Base-by-base conservation (phyloP, 75 land plant species). In the Pseudotsuga menziesii region DNA sequence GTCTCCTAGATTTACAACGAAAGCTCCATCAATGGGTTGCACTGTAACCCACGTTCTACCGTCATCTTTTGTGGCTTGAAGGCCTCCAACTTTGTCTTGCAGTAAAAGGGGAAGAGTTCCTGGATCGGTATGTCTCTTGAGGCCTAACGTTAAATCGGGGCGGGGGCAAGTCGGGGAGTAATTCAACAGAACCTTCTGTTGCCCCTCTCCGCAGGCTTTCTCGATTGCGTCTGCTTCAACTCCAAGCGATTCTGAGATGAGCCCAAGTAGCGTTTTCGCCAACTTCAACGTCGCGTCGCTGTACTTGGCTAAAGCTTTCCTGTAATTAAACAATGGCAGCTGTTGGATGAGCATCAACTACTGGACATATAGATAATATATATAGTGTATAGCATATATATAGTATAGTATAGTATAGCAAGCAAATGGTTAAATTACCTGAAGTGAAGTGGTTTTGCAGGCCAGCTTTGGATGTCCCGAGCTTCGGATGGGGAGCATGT, bases 1-100 rank as follows among this genome's bases (percentile, higher is more conserved):
- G 57, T 84, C 85, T 22, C 79, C 85, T 4, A 84, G 25, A 57
- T 84, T 84, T 57, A 84, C 79, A 7, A 81, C 79, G n/a, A 84
- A 60, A 57, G 84, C 83, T 29, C 82, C 76, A 13, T 62, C 64
- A 2, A 69, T 64, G 19, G 83, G 83, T 29, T 29, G 32, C 32
- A 29, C 32, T 29, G 32, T 29, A 20, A 76, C 61, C 15, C 85
- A 83, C 44, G 57, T 56, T 85, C 54, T 81, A 73, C 66, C 86
- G 75, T 11, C 9, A 2, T 59, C 61, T 36, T 56, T 61, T 80
- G 64, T 74, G 23, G 55, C 48, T 29, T 29, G 32, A 29, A 29
- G 32, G 32, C 32, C 32, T 29, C 32, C 32, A 29, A 29, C 32
- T 29, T 29, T 29, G 32, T 29, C 32, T 29, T 29, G 32, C 32